These are phyloP conservation scores for Monosporascus sp. DNA, from an alignment of 2,329 filamentous ascomycete species.

Conservation along the genomic window DNA sequence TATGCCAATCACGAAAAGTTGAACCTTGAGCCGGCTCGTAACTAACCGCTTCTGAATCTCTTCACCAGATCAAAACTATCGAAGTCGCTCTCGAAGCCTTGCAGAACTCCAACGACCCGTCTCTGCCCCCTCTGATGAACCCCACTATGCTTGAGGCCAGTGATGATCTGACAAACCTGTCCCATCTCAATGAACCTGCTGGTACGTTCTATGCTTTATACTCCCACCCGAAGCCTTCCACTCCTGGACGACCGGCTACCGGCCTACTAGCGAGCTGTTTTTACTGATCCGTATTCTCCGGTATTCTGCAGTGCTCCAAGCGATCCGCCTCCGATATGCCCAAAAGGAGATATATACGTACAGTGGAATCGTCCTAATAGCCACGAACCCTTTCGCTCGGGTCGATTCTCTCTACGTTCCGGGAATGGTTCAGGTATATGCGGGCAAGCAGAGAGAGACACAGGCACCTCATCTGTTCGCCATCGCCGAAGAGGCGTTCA, in stretches of 20 bases:
- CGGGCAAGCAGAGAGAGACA: conserved; percentile 91
- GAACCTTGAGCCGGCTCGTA: conserved; percentile 3
- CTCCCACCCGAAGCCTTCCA: conserved; percentile 4
- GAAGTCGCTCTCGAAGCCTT: conserved; percentile 73
- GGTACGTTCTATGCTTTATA: conserved; percentile 51
- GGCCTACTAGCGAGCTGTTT: conserved; percentile 10
- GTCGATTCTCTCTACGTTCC: conserved; percentile 98
- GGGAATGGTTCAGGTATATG: conserved; percentile 99
- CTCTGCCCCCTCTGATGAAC: conserved; percentile 92
- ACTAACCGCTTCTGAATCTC: conserved; percentile 8
- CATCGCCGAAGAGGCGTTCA: conserved; percentile 97
- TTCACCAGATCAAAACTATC: conserved; percentile 65
- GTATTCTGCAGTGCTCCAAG: conserved; percentile 71
- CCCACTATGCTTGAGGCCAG: conserved; percentile 96
- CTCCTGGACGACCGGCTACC: conserved; percentile 14
- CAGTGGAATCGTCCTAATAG: conserved; percentile 96
- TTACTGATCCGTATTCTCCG: conserved; percentile 7
- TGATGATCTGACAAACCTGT: conserved; percentile 95
- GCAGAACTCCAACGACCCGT: conserved; percentile 68
- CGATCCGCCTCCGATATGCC: conserved; percentile 91
- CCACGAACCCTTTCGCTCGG: conserved; percentile 94
- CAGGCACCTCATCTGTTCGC: conserved; percentile 98
- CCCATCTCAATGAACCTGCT: conserved; percentile 96
- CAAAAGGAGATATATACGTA: conserved; percentile 99
- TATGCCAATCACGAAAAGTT: conserved; percentile 31